phyloP scores from a whole-genome alignment of 345 rosid species.

The Pistacia atlantica region DNA sequence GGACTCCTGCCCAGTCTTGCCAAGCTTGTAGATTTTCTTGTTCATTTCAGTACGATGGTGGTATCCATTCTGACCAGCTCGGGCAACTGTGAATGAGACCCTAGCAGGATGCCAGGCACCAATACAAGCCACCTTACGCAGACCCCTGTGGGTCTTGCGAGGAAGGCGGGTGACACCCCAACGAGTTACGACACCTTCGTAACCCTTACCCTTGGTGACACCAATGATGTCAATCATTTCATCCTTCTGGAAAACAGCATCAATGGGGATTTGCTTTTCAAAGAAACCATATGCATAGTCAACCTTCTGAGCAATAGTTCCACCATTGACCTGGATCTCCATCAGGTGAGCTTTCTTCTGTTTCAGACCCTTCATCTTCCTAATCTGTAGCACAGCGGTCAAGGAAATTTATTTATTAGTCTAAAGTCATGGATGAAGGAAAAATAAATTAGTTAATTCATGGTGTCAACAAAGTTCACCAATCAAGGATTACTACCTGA shows the following conservation, averaged over 20 bases:
- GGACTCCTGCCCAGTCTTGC: constrained; percentile 64
- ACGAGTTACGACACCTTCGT: constrained; percentile 89
- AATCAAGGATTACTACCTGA: constrained; percentile 43
- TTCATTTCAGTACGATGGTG: constrained; percentile 92
- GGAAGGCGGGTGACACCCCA: constrained; percentile 96
- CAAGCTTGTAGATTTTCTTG: constrained; percentile 81
- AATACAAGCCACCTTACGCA: constrained; percentile 92
- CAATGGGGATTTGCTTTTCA: constrained; percentile 81
- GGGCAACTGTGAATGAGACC: constrained; percentile 89
- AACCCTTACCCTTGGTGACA: constrained; percentile 89
- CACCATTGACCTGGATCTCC: constrained; percentile 92
- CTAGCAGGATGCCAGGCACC: constrained; percentile 98
- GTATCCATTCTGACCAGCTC: constrained; percentile 97
- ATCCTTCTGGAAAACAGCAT: constrained; percentile 84
- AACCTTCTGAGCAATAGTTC: constrained; percentile 71
- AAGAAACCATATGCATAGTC: constrained; percentile 79
- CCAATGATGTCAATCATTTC: constrained; percentile 87
- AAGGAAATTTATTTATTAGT: background rate
- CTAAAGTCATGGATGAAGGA: background rate
- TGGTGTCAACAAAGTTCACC: background rate
- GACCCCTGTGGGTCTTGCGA: constrained; percentile 89
- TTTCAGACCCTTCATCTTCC: constrained; percentile 89
- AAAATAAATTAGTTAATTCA: background rate
- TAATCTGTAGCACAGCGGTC: constrained; percentile 43
- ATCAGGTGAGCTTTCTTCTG: constrained; percentile 91